Base-by-base conservation (phyloP, 306 rosid genomes). In the Sesbania bispinosa region DNA sequence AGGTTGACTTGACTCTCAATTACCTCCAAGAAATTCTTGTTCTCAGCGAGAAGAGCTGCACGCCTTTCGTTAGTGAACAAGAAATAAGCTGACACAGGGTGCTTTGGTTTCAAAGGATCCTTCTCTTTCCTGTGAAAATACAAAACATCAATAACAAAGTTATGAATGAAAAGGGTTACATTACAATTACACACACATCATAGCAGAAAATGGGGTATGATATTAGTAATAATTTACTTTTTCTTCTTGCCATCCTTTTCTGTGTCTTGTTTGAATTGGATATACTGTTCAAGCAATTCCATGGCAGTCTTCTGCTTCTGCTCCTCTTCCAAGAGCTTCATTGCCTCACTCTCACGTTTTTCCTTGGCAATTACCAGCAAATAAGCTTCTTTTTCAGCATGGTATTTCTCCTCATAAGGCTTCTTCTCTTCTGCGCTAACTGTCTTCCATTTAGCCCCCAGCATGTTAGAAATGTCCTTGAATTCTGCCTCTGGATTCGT, bases 81-180 rank as follows among this genome's bases (percentile, higher is more conserved):
- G 77, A 91, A 83, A 82, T 83, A 94, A 4, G 95, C 88, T 26
- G 99, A 89, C 86, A 89, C 29, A 7, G 99, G 97, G 0, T 89
- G 96, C 83, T 91, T 94, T 42, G 99, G 99, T 61, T 91, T 94
- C 96, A 84, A 67, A 13, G 97, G 97, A 76, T 94, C 97, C 84
- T 82, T 94, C 47, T 85, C 97, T 70, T 91, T 94, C 88, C 93
- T 93, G 78, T n/a, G 55, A 32, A 38, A 1, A 57, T 51, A 53
- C 14, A 15, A 5, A 47, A 51, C 11, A 43, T 81, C 21, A 74
- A n/a, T 21, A 41, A 26, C 47, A 6, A 10, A 16, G 14, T 7
- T 9, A 24, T 24, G 18, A 8, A 24, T 24, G 18, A 20, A 32
- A 14, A 36, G 13, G 6, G 10, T 2, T 18, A 1, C 30, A 5